Evolutionary conservation across 2,329 filamentous ascomycete species (phyloP), one percentile per base, ranked within the genome.

Genomic region (Ampelomyces quisqualis): DNA sequence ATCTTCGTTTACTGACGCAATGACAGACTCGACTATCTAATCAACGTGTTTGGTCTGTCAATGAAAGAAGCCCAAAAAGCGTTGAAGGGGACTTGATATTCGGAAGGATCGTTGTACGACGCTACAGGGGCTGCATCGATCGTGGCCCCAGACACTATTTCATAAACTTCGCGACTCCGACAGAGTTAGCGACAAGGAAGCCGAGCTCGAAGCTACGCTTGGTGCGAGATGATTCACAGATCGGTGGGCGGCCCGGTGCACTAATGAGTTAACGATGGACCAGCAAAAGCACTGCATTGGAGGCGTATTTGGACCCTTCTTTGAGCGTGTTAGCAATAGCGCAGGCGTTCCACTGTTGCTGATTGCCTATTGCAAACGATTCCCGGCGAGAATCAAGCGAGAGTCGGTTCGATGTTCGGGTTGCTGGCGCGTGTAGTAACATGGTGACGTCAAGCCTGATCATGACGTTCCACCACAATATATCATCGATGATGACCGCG

Each of bases 21-120:
- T 31, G 17, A 9, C 17, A 85, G 82, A 61, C 75, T 83, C 55
- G 78, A 84, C 53, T 85, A 84, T 64, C 71, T 85, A 35, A 77
- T 79, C 27, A 80, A 79, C 53, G 72, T 82, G n/a, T 77, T 84
- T 34, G 81, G 81, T 10, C 69, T 80, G 10, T 70, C 73, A 15
- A 65, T 69, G 9, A 73, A 78, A 41, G 77, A 81, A 59, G 80
- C 80, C 13, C 70, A 72, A 37, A 63, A 68, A 34, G 60, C 77
- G 11, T 44, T 73, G 8, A 62, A 63, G 32, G 54, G 53, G 26
- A 21, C 45, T 26, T 60, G 37, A 45, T 7, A 18, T 24, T 33
- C 4, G 26, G 18, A 28, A 17, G n/a, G 19, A 17, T 5, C 26
- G 34, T 36, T 36, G 24, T 28, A 36, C 14, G 13, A 31, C 15